These are phyloP conservation scores for Panaeolus papilionaceus DNA, from an alignment of 768 basidiomycete species.

Conservation along the genomic window DNA sequence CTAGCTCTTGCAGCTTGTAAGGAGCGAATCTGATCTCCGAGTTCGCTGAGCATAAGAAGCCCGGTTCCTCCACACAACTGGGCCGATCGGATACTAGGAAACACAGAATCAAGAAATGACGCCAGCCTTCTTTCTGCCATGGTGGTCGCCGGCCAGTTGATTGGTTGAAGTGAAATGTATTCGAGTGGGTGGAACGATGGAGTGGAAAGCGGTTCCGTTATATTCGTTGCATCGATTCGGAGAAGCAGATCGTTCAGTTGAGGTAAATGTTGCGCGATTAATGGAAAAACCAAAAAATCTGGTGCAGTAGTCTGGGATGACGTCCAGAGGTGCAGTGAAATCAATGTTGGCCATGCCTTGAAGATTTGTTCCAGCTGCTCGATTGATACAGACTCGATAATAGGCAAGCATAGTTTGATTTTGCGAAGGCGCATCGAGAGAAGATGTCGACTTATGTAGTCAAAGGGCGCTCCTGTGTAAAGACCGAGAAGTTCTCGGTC, in stretches of 20 bases:
- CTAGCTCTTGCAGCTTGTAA: background rate
- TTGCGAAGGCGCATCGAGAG: background rate
- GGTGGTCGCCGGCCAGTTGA: background rate
- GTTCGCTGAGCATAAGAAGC: no score
- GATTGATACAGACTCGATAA: background rate
- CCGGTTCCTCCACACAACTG: no score
- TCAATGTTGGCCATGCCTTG: background rate
- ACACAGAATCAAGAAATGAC: background rate
- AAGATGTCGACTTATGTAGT: background rate
- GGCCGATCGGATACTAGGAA: background rate
- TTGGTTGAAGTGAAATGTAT: background rate
- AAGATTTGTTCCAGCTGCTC: background rate
- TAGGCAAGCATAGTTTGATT: background rate
- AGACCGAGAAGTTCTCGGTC: background rate
- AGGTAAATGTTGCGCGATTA: background rate
- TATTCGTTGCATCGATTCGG: no score
- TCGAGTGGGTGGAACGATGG: background rate
- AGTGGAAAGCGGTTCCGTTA: no score
- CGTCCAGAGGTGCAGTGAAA: background rate
- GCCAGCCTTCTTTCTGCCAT: background rate
- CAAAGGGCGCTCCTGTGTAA: background rate
- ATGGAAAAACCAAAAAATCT: background rate
- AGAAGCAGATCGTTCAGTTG: background rate
- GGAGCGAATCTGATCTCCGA: background rate
- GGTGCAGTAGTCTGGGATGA: background rate